Conservation (phyloP, 305 asterid genomes). For the Solanum hybrid region DNA sequence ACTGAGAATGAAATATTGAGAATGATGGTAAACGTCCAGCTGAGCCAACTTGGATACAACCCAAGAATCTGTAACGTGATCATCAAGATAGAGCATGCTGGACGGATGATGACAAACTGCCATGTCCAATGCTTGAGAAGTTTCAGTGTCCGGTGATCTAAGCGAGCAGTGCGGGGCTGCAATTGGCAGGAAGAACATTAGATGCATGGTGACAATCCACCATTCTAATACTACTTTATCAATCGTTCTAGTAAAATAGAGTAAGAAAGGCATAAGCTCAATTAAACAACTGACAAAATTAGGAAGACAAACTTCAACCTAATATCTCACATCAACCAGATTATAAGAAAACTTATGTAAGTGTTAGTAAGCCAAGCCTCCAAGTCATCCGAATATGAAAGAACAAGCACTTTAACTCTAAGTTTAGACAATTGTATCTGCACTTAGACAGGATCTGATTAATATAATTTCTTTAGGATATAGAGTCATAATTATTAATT, state of each 20-base stretch:
- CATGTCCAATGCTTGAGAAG: constrained; percentile 72
- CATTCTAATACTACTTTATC: neutral
- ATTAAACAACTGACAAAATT: neutral
- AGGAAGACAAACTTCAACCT: neutral
- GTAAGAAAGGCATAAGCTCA: neutral
- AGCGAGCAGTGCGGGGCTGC: constrained; percentile 60
- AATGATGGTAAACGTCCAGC: constrained; percentile 60
- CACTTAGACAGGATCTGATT: neutral
- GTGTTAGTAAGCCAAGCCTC: neutral
- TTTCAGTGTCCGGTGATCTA: constrained; percentile 56
- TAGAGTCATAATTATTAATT: neutral
- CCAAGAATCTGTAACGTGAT: constrained; percentile 51
- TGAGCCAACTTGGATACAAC: constrained; percentile 72
- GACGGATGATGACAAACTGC: constrained; percentile 84
- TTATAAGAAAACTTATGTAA: neutral
- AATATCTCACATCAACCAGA: neutral
- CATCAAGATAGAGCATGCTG: constrained; percentile 65
- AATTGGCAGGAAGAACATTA: constrained; percentile 9
- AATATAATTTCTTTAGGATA: neutral
- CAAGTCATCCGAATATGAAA: neutral
- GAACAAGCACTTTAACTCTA: neutral
- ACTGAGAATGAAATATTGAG: constrained; percentile 57
- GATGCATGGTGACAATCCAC: neutral
- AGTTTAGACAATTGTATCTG: neutral
- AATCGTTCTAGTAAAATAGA: neutral